Percentiles rank a stretch among this genome's conserved stretches.
Conservation (phyloP, 1,284 basidiomycete genomes). For the Cronartium quercuum region DNA sequence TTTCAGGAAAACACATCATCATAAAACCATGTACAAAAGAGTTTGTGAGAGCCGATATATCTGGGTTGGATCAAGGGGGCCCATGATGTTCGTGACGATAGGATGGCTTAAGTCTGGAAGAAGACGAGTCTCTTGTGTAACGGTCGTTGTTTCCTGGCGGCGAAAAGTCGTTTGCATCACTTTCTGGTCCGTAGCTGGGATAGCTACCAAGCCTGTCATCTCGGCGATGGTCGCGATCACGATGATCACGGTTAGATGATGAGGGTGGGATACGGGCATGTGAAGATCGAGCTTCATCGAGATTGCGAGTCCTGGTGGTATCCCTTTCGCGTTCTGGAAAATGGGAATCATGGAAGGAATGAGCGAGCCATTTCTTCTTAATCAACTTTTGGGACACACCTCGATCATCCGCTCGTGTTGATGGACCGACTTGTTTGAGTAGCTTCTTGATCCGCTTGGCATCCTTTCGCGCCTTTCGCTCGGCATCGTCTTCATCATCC, state of each 20-base stretch:
- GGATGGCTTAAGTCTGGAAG: neutral
- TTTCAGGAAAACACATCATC: too few species aligned
- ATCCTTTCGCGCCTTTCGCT: conserved; percentile 41
- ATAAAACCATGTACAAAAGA: too few species aligned
- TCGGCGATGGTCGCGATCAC: neutral
- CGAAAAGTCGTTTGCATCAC: neutral
- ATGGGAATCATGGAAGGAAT: neutral
- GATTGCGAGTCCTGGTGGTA: neutral
- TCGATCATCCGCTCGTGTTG: neutral
- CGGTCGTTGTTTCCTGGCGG: neutral
- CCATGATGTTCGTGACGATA: neutral
- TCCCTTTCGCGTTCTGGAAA: neutral
- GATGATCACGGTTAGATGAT: neutral
- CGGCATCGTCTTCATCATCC: conserved; percentile 45
- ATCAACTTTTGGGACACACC: neutral
- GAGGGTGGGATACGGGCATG: neutral
- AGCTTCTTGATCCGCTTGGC: conserved; percentile 40
- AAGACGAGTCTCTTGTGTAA: neutral
- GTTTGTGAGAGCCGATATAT: too few species aligned
- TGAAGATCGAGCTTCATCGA: neutral
- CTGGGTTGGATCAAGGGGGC: too few species aligned
- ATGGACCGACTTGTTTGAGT: conserved; percentile 14
- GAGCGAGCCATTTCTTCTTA: neutral
- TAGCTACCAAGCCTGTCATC: neutral
- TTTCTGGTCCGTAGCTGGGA: neutral